Evolutionary conservation across 768 basidiomycete species (phyloP), one percentile per base, ranked within the genome.

Genomic region (Lactifluus hygrophoroides): DNA sequence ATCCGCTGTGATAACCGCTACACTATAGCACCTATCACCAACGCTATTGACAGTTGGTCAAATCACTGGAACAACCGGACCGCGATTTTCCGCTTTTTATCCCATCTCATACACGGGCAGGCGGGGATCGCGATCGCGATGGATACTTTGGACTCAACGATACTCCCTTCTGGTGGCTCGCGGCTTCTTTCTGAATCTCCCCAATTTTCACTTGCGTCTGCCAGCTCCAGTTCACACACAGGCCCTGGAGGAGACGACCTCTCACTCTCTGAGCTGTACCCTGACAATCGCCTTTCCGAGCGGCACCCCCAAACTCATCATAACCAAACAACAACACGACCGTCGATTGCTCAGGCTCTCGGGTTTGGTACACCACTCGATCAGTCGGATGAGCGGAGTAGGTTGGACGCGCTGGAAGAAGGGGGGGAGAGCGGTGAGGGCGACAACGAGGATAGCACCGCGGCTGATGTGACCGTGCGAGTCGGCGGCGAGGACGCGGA

Each of bases 191-290:
- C 77, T 10, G 76, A 80, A 62, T 76, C 80, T 0, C 71, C 75
- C 5, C 70, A 73, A 47, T 69, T 71, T 38, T 46, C 54, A 4
- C 58, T 65, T 47, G 46, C 56, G 11, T 65, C 69, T 25, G 65
- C 65, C 13, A 66, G 72, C 43, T 67, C 70, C 6, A 63, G 59
- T 44, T 70, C 68, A 11, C 64, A 71, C 56, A 76, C 76, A 2
- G 77, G 75, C 5, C 75, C 71, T 17, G 74, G 75, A 16, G 75
- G 74, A 34, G 75, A 74, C 59, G 82, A 83, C 67, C 73, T 83
- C 3, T 83, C 81, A 6, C 68, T 83, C 45, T 81, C 82, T 1
- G 82, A 83, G 58, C 75, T 83, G 5, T 81, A 77, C 17, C 64
- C 80, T 38, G 66, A 70, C 48, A 74, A 79, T 54, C 71, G 63